phyloP scores from a whole-genome alignment of 2,329 filamentous ascomycete genomes.

The Didymella pomorum region DNA sequence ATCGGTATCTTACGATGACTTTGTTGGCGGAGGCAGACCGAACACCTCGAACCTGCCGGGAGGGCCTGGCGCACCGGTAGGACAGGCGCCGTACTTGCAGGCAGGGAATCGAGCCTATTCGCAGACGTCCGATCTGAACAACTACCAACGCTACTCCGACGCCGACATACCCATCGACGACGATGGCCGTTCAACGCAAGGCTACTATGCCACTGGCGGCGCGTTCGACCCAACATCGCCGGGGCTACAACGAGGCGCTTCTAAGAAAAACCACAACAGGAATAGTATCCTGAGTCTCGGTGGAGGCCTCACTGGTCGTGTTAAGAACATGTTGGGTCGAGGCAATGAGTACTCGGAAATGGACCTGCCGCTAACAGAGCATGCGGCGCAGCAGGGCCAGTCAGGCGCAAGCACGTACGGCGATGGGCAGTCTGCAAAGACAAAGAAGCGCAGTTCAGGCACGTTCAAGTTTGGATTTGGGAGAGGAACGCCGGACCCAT shows the following conservation, averaged over 20 bases:
- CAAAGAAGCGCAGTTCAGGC: slow-evolving; percentile 58
- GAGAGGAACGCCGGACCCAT: slow-evolving; percentile 82
- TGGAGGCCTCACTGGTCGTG: slow-evolving; percentile 83
- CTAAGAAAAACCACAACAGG: slow-evolving; percentile 71
- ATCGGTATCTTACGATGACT: slow-evolving; percentile 93
- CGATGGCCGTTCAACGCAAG: slow-evolving; percentile 75
- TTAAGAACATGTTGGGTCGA: slow-evolving; percentile 92
- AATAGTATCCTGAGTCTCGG: slow-evolving; percentile 90
- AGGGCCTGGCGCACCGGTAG: slow-evolving; percentile 52
- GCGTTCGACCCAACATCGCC: slow-evolving; percentile 64
- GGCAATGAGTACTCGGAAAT: slow-evolving; percentile 91
- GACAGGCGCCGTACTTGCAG: slow-evolving; percentile 46
- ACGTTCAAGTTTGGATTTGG: slow-evolving; percentile 94
- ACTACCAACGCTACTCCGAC: slow-evolving; percentile 93
- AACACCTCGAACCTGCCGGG: slow-evolving; percentile 53
- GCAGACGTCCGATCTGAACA: slow-evolving; percentile 82
- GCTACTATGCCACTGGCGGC: slow-evolving; percentile 76
- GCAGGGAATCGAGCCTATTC: slow-evolving; percentile 61
- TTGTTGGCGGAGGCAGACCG: slow-evolving; percentile 74
- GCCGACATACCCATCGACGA: slow-evolving; percentile 83
- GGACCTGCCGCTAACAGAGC: slow-evolving; percentile 92
- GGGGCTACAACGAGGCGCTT: slow-evolving; percentile 56
- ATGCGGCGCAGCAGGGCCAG: slow-evolving; percentile 60
- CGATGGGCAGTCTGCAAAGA: slow-evolving; percentile 35
- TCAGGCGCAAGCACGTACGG: slow-evolving; percentile 53